phyloP scores from a whole-genome alignment of 345 rosid genomes.

The Cardiospermum halicacabum region DNA sequence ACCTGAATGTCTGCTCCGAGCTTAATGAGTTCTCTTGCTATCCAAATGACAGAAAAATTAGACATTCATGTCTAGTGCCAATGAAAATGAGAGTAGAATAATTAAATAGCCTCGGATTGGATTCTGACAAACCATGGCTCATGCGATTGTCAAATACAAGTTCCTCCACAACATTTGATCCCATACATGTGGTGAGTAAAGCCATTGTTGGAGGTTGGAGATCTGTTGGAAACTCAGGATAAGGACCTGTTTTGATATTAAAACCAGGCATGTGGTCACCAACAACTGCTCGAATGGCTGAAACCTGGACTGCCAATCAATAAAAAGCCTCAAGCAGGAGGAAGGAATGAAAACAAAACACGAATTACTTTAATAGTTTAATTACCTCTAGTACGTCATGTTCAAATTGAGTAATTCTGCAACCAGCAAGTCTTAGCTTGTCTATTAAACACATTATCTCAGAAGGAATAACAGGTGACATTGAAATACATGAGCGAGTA shows the following conservation, averaged over 20 bases:
- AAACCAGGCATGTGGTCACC: constrained; percentile 21
- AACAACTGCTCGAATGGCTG: constrained; percentile 13
- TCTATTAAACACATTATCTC: constrained; percentile 17
- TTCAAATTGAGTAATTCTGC: constrained; percentile 19
- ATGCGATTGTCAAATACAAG: constrained; percentile 28
- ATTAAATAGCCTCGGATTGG: background rate
- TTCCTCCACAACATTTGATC: constrained; percentile 25
- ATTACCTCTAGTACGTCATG: constrained; percentile 18
- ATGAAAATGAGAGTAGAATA: too few relatives aligned
- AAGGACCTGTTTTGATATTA: constrained; percentile 27
- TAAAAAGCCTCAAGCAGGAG: background rate
- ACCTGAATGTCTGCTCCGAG: constrained; percentile 30
- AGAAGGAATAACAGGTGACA: constrained; percentile 27
- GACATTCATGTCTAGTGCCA: background rate
- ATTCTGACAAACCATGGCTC: constrained; percentile 23
- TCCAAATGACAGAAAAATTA: background rate
- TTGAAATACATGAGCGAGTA: constrained; percentile 32
- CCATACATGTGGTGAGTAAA: constrained; percentile 26
- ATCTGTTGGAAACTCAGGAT: constrained; percentile 36
- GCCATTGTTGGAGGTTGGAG: constrained; percentile 33
- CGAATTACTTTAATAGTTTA: too few relatives aligned
- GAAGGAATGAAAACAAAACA: background rate
- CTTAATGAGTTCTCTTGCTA: constrained; percentile 22
- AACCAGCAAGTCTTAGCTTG: constrained; percentile 22
- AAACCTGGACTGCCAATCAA: constrained; percentile 17